phyloP scores from a whole-genome alignment of 2,329 filamentous ascomycete genomes.

The Aspergillus quadricinctus region DNA sequence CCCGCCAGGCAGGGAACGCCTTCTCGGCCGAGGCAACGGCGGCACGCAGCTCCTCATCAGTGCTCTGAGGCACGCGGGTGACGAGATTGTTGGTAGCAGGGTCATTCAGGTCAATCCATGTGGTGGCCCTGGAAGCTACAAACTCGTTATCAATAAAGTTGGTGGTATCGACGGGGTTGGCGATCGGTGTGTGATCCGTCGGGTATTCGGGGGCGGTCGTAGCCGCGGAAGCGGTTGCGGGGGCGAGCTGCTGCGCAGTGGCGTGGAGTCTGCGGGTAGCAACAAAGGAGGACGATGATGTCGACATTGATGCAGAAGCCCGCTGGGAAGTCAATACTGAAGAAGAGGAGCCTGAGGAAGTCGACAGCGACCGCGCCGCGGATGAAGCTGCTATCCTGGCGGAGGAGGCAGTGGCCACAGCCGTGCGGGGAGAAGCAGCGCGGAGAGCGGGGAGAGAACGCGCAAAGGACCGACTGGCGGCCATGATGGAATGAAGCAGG shows the following conservation, averaged over 20 bases:
- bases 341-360: slow-evolving; percentile 18
- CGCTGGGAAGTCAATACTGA: slow-evolving; percentile 15
- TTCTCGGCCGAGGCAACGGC: slow-evolving; percentile 60
- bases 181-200: slow-evolving; percentile 52
- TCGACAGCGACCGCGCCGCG: slow-evolving; percentile 22
- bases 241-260: slow-evolving; percentile 49
- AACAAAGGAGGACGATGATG: slow-evolving; percentile 19
- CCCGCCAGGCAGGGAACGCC: slow-evolving; percentile 59
- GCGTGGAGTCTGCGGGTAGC: slow-evolving; percentile 45
- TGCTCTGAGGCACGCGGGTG: slow-evolving; percentile 61
- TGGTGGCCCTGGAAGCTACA: slow-evolving; percentile 52
- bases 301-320: slow-evolving; percentile 10
- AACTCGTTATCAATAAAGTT: slow-evolving; percentile 65
- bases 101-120: slow-evolving; percentile 62
- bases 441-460: slow-evolving; percentile 38
- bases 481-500: slow-evolving; percentile 25
- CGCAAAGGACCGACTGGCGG: slow-evolving; percentile 34
- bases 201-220: slow-evolving; percentile 52
- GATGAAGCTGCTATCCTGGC: slow-evolving; percentile 20
- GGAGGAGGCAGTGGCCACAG: slow-evolving; percentile 17
- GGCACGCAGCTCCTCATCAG: slow-evolving; percentile 59
- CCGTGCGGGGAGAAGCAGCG: slow-evolving; percentile 33
- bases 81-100: slow-evolving; percentile 64
- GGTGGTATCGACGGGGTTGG: slow-evolving; percentile 53
- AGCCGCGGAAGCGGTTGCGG: slow-evolving; percentile 47